Evolutionary conservation across 768 basidiomycete species (phyloP).

Genomic region (Pisolithus orientalis): DNA sequence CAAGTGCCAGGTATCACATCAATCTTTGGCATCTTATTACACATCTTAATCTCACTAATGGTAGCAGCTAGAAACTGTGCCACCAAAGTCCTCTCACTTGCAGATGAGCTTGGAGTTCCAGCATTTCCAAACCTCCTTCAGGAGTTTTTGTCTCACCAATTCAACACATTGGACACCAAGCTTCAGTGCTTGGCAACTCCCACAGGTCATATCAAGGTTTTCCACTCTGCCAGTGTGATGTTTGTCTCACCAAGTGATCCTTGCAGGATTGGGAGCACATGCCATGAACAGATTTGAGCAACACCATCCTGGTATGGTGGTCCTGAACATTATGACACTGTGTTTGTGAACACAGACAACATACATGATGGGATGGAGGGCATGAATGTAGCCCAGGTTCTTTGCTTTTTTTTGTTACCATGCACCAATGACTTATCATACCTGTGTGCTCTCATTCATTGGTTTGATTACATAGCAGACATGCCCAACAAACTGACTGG

Average conservation of each 20-base stretch:
- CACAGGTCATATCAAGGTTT: not conserved
- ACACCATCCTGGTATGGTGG: constrained; percentile 24
- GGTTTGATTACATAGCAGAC: not conserved
- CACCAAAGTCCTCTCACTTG: too few species aligned
- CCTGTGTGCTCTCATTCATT: too few species aligned
- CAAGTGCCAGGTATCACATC: too few species aligned
- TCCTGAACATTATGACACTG: constrained; percentile 23
- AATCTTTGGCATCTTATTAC: not conserved
- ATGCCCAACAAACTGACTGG: constrained; percentile 12
- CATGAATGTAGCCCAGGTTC: constrained; percentile 19
- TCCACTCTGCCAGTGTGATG: not conserved
- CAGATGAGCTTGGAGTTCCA: not conserved
- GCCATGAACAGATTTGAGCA: constrained; percentile 23
- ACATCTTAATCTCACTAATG: not conserved
- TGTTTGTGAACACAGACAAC: constrained; percentile 17
- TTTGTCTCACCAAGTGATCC: not conserved
- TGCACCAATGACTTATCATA: constrained; percentile 1
- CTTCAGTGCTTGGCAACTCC: not conserved
- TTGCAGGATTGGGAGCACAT: constrained; percentile 15
- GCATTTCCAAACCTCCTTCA: not conserved
- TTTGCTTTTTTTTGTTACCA: constrained; percentile 17
- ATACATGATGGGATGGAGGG: constrained; percentile 16
- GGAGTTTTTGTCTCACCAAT: not conserved
- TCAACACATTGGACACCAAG: not conserved
- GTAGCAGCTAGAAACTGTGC: not conserved